phyloP scores from a whole-genome alignment of 495 filamentous ascomycete species.

The Neurospora sp. region DNA sequence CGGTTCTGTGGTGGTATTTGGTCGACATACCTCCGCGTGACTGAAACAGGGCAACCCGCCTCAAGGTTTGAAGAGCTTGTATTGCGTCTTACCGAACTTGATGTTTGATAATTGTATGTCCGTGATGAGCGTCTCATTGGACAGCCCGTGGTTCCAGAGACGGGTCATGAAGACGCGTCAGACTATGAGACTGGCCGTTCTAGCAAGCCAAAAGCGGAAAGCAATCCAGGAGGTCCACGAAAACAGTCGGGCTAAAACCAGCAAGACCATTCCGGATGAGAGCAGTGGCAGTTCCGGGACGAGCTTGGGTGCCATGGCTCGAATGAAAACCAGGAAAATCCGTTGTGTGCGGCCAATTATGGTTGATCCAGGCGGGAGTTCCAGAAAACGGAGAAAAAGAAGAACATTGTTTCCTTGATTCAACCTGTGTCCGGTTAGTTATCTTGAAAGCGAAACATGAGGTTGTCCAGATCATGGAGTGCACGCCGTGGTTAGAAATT shows the following conservation, averaged over 20 bases:
- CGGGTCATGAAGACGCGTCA: background rate
- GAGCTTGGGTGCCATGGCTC: background rate
- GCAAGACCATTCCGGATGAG: background rate
- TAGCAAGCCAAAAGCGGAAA: background rate
- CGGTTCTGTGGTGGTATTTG: background rate
- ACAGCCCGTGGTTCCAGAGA: background rate
- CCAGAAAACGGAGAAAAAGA: background rate
- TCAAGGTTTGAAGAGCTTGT: background rate
- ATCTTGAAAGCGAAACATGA: conserved; percentile 2
- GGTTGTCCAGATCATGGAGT: background rate
- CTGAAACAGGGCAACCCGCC: background rate
- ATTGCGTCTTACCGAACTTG: background rate
- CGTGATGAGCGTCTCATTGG: background rate
- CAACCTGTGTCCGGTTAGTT: conserved; percentile 19
- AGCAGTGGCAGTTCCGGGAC: background rate
- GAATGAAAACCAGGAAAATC: background rate
- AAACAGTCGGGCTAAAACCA: background rate
- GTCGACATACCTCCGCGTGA: background rate
- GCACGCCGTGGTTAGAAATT: conserved; percentile 8
- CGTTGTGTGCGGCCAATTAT: background rate
- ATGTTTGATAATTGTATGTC: background rate
- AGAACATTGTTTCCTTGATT: background rate
- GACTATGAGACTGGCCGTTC: background rate
- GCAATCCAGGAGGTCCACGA: background rate
- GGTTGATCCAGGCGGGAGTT: background rate